Evolutionary conservation across 495 filamentous ascomycete species (phyloP), one percentile per base, ranked within the genome.

Genomic region (Aspergillus sclerotiicarbonarius): DNA sequence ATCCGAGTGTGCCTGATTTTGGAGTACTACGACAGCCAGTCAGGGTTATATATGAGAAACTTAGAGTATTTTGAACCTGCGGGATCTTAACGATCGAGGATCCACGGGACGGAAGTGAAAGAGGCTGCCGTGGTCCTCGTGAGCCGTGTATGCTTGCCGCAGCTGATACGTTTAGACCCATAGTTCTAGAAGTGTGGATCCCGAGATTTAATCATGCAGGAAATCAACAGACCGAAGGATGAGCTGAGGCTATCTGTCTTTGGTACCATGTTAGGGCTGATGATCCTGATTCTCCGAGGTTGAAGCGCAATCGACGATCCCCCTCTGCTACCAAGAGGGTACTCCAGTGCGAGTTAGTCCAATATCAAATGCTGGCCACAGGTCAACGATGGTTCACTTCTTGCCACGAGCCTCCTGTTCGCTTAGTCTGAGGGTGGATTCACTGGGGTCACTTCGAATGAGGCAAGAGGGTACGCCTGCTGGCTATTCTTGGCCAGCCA

Each of bases 371-470:
- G 15, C 8, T 29, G 13, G 20, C 29, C 15, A 6, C n/a, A n/a
- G 5, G 13, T 31, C 21, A 10, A 49, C 8, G 4, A 7, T 10
- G 43, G 8, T 15, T 13, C 10, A n/a, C 12, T 6, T 13, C 46
- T 49, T 32, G 46, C 46, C 46, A 49, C 46, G 46, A 49, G 20
- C 21, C 16, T 31, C n/a, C 46, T 13, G 46, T 15, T 31, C 46
- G 7, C 13, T 30, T 49, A n/a, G 15, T 49, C n/a, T n/a, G n/a
- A n/a, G 4, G 35, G 35, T 37, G 35, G 35, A 13, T 37, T 8
- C 10, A 37, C 3, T 37, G 15, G 10, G 10, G 6, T 37, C 35
- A 12, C 10, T 12, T 13, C 35, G 35, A 37, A 37, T 12, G 9
- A 37, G 35, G 15, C 3, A 8, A 3, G 35, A 37, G 35, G 3